Conservation (phyloP, 495 filamentous ascomycete species). For the Lophiostoma macrostomum region DNA sequence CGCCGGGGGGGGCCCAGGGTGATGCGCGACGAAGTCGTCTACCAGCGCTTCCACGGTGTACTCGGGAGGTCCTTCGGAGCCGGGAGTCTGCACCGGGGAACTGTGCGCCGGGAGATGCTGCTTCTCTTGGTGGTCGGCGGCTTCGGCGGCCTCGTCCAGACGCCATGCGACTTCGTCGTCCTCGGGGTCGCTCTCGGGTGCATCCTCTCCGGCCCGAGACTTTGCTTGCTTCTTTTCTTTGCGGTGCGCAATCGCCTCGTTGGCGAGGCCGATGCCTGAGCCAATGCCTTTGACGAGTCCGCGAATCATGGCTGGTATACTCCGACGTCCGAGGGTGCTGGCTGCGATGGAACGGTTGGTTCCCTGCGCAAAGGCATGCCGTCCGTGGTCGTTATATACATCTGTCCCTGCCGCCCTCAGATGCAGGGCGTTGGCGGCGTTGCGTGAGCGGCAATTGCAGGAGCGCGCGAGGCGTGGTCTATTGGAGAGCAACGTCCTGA, state of each 20-base stretch:
- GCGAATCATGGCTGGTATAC: slow-evolving; percentile 4
- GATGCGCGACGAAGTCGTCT: not conserved
- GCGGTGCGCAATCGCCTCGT: slow-evolving; percentile 43
- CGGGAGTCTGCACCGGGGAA: no score
- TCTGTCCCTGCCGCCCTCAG: no score
- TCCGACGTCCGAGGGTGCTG: no score
- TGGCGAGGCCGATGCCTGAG: slow-evolving; percentile 50
- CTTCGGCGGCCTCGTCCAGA: slow-evolving; percentile 51
- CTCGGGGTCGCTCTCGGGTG: slow-evolving; percentile 14
- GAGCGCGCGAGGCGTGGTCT: no score
- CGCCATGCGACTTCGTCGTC: slow-evolving; percentile 50
- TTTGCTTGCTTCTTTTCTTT: slow-evolving; percentile 39
- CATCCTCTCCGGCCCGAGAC: not conserved
- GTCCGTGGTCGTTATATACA: no score
- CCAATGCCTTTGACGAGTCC: slow-evolving; percentile 37
- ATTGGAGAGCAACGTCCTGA: no score
- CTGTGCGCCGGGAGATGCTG: slow-evolving; percentile 9
- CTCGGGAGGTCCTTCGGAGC: not conserved
- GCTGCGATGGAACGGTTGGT: no score
- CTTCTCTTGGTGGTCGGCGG: no score
- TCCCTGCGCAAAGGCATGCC: no score
- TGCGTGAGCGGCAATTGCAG: no score
- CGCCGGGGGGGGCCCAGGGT: not conserved
- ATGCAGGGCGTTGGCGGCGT: no score
- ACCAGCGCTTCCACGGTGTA: slow-evolving; percentile 1